phyloP scores from a whole-genome alignment of 345 rosid species.

The Citrus medica region DNA sequence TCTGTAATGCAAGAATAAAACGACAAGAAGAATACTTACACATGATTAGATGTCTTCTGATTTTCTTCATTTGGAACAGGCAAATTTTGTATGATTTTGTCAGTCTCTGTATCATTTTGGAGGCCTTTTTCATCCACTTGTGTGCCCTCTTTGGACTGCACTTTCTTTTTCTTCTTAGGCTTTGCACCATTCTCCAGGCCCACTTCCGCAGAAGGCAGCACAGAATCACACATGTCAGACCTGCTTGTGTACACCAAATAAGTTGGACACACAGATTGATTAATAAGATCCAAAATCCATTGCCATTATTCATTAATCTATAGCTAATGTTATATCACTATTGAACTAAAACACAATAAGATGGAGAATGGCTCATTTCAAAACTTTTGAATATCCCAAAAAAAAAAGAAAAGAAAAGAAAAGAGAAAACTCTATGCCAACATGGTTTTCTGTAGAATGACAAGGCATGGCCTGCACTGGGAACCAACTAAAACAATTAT shows the following conservation, averaged over 20 bases:
- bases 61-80: not conserved
- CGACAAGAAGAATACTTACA: not conserved
- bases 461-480: not conserved
- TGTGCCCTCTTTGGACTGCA: not conserved
- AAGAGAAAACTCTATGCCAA: not conserved
- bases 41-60: not conserved
- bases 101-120: not conserved
- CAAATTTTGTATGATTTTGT: not conserved
- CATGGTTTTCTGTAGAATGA: not conserved
- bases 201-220: not conserved
- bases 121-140: not conserved
- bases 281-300: not conserved
- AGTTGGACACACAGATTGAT: not conserved
- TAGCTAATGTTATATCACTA: not conserved
- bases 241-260: not conserved
- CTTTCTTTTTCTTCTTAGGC: constrained; percentile 17
- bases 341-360: not conserved
- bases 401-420: not conserved
- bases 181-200: constrained; percentile 6
- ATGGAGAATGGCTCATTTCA: not conserved
- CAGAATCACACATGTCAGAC: not conserved
- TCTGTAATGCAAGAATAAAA: not conserved
- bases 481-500: not conserved
- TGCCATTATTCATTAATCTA: not conserved
- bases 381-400: not conserved